These are phyloP conservation scores for Coprinopsis cinerea DNA, from an alignment of 768 basidiomycete species.

Conservation along the genomic window DNA sequence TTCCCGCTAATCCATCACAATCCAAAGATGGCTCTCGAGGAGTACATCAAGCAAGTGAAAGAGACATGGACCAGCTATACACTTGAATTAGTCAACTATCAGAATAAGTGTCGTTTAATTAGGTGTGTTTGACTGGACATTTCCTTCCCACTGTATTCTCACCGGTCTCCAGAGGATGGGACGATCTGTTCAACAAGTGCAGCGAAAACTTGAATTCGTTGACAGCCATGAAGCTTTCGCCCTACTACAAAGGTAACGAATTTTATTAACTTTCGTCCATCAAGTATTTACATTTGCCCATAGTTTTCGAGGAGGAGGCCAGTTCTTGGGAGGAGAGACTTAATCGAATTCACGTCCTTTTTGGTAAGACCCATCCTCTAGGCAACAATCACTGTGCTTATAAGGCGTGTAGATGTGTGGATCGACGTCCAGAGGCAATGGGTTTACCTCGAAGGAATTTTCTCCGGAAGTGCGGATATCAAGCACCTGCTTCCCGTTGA, in stretches of 20 bases:
- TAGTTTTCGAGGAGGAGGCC: conserved; percentile 91
- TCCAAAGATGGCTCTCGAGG: conserved; percentile 86
- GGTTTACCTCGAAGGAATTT: conserved; percentile 99
- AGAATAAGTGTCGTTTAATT: conserved; percentile 97
- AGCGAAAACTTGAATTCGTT: conserved; percentile 96
- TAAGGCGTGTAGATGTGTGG: conserved; percentile 72
- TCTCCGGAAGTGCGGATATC: conserved; percentile 99
- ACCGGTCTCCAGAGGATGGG: conserved; percentile 69
- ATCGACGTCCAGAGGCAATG: conserved; percentile 99
- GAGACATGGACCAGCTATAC: conserved; percentile 97
- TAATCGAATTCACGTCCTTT: conserved; percentile 93
- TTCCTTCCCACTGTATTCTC: conserved; percentile 3
- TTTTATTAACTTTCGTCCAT: not conserved
- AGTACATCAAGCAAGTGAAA: conserved; percentile 93
- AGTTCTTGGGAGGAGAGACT: conserved; percentile 95
- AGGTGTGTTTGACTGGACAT: conserved; percentile 40
- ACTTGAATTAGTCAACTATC: conserved; percentile 94
- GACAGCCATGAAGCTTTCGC: conserved; percentile 95
- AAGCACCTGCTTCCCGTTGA: conserved; percentile 98
- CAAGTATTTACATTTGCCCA: conserved; percentile 7
- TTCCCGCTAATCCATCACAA: conserved; percentile 19
- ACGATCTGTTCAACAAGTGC: conserved; percentile 95
- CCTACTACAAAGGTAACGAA: conserved; percentile 85
- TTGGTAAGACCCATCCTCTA: conserved; percentile 51
- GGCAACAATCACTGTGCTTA: conserved; percentile 7